Conservation (phyloP, 2,329 filamentous ascomycete species). For the Rhexocercosporidium sp. region DNA sequence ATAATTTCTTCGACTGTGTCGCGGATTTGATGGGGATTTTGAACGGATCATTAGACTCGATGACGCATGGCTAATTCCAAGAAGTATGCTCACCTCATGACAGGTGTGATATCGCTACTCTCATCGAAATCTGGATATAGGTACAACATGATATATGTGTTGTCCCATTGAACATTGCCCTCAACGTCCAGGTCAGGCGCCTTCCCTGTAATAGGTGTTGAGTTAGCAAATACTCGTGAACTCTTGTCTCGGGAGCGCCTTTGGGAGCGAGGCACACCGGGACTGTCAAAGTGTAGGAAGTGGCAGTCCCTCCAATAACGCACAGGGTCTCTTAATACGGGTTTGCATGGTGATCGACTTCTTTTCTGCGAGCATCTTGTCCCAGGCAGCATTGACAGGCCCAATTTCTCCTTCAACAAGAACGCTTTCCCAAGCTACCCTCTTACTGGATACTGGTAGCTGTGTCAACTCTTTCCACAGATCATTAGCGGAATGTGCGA, state of each 20-base stretch:
- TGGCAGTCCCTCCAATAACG: too few relatives aligned
- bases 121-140: slow-evolving; percentile 32
- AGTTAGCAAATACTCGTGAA: too few relatives aligned
- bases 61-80: too few relatives aligned
- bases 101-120: slow-evolving; percentile 26
- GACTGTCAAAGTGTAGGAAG: too few relatives aligned
- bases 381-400: slow-evolving; percentile 21
- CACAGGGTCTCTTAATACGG: slow-evolving; percentile 21
- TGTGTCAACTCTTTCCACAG: slow-evolving; percentile 28
- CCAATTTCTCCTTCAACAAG: slow-evolving; percentile 25
- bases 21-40: too few relatives aligned
- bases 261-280: too few relatives aligned
- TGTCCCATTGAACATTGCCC: slow-evolving; percentile 23
- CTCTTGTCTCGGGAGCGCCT: too few relatives aligned
- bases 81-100: slow-evolving; percentile 21
- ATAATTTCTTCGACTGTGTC: too few relatives aligned
- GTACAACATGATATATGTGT: slow-evolving; percentile 29
- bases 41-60: too few relatives aligned
- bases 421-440: slow-evolving; percentile 22
- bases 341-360: slow-evolving; percentile 25
- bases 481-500: slow-evolving; percentile 38
- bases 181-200: slow-evolving; percentile 25
- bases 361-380: slow-evolving; percentile 9
- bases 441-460: slow-evolving; percentile 15
- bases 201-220: not conserved